Base-by-base conservation (phyloP, 2,329 filamentous ascomycete species). In the Stagonosporopsis vannaccii region DNA sequence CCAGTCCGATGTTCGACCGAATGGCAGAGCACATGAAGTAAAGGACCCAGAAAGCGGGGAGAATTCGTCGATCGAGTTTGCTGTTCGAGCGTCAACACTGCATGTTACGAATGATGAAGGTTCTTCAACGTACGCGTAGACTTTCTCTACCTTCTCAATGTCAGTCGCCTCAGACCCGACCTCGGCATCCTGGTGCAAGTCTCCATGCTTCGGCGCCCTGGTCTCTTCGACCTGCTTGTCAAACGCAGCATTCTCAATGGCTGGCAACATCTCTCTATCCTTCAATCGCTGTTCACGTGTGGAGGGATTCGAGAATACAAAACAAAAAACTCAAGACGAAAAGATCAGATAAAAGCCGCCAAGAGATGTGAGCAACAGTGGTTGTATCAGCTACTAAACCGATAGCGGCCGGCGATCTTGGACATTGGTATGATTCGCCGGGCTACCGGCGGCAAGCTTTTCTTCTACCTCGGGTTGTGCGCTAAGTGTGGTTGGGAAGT, bases 21-120 rank as follows among this genome's bases (percentile, higher is more conserved):
- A 97, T 95, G 58, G 91, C 92, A 0, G 92, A 95, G 81, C 91
- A 95, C 62, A 97, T 84, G 73, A 97, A 97, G 79, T 97, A 97
- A 15, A 97, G 83, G 15, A 89, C 76, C 92, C 92, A 97, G 76
- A 97, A 94, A 26, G 92, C 91, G 84, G 83, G 82, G 57, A 85
- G 80, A 56, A 86, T 85, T 17, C 84, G 78, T n/a, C 79, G 78
- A 61, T 86, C 84, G 30, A 86, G 78, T 73, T 85, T 86, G 49
- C 82, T 84, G 44, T 8, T 17, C n/a, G 20, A 28, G 23, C 25
- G 39, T 28, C n/a, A 28, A 28, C n/a, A 15, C 25, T 26, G 39
- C 9, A 12, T 7, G 3, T 11, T 26, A 4, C 9, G 3, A 26
- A 4, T 28, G 15, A 26, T 9, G 25, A 20, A 3, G 30, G 15